phyloP scores from a whole-genome alignment of 2,329 filamentous ascomycete genomes.

The Aspergillus sojae region DNA sequence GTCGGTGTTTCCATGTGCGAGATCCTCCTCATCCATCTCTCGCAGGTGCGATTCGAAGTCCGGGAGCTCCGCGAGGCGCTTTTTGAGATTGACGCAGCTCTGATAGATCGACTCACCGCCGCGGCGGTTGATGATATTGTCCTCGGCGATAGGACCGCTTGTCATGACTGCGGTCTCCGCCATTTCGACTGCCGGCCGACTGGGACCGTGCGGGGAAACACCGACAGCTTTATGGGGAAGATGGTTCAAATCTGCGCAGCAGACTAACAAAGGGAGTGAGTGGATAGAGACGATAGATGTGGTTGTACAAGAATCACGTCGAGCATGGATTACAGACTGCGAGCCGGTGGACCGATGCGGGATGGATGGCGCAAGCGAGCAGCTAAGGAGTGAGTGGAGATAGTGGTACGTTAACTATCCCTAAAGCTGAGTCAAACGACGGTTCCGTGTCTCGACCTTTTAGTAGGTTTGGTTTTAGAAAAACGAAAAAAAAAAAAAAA shows the following conservation, averaged over 20 bases:
- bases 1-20: conserved; percentile 64
- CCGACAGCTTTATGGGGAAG: conserved; percentile 6
- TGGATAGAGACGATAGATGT: conserved; percentile 28
- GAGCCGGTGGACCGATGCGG: conserved; percentile 31
- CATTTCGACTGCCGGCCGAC: conserved; percentile 35
- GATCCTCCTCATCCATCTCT: conserved; percentile 70
- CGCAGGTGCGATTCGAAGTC: conserved; percentile 76
- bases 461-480: neutral
- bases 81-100: conserved; percentile 84
- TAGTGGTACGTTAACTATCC: conserved; percentile 19
- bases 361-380: conserved; percentile 31
- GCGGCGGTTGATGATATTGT: conserved; percentile 96
- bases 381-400: conserved; percentile 26
- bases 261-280: conserved; percentile 25
- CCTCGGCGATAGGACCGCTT: conserved; percentile 63
- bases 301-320: conserved; percentile 29
- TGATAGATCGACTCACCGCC: conserved; percentile 96
- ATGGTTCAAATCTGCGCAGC: conserved; percentile 36
- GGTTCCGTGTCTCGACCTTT: conserved; percentile 17
- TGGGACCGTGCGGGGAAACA: conserved; percentile 16
- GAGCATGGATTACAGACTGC: conserved; percentile 36
- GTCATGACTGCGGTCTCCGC: conserved; percentile 36
- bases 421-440: conserved; percentile 22
- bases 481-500: neutral
- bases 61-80: conserved; percentile 79